These are phyloP conservation scores for Xylariaceae sp. DNA, from an alignment of 2,329 filamentous ascomycete species.

Conservation along the genomic window DNA sequence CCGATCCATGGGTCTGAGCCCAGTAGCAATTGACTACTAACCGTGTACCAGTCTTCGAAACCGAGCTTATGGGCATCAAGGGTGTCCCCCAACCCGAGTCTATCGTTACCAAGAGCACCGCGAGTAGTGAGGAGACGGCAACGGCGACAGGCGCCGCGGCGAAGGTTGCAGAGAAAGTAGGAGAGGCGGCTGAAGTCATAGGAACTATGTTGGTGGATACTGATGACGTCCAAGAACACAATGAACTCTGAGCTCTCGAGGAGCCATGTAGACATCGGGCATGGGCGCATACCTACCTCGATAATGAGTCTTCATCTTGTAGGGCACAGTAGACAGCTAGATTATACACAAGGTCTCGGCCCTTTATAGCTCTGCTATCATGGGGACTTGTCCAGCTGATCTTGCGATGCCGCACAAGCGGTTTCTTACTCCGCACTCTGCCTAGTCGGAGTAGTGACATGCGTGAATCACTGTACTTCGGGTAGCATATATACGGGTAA, in stretches of 20 bases:
- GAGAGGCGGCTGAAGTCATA: constrained; percentile 57
- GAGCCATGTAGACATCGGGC: background rate
- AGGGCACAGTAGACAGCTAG: too few species aligned
- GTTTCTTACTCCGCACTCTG: too few species aligned
- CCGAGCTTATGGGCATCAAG: constrained; percentile 82
- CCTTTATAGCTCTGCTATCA: too few species aligned
- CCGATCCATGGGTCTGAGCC: background rate
- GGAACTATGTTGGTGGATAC: constrained; percentile 60
- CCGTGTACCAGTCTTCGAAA: constrained; percentile 75
- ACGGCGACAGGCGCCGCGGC: constrained; percentile 43
- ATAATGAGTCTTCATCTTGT: too few species aligned
- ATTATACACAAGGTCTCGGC: too few species aligned
- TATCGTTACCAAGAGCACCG: constrained; percentile 49
- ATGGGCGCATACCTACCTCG: background rate
- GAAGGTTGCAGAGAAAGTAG: constrained; percentile 52
- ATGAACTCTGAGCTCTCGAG: constrained; percentile 57
- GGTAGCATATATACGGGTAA: too few species aligned
- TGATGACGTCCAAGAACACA: constrained; percentile 63
- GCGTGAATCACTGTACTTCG: too few species aligned
- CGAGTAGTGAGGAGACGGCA: constrained; percentile 36
- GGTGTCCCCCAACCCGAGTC: constrained; percentile 66
- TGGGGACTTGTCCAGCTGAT: too few species aligned
- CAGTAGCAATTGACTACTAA: constrained; percentile 10
- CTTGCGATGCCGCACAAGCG: too few species aligned
- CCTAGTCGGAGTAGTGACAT: too few species aligned